Evolutionary conservation across 176 grass and related monocot species (phyloP), one percentile per base, ranked within the genome.

Genomic region (Aegilops bicornis): DNA sequence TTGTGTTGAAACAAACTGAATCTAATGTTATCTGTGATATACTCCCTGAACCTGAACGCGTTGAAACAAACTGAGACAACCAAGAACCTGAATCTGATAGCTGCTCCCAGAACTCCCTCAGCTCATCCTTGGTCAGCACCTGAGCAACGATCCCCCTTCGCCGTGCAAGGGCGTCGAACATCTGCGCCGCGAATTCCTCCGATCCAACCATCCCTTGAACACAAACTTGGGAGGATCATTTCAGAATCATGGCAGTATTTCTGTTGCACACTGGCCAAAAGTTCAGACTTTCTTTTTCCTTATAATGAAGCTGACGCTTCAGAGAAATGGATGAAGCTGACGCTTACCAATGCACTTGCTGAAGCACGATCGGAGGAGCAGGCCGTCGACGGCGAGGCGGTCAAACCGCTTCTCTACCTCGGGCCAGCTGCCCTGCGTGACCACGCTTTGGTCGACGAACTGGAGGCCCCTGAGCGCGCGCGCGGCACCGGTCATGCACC

Each of bases 101-200:
- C 82, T 96, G 97, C 84, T 98, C 90, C 94, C 94, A 98, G 89
- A 96, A 98, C 71, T 98, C 92, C 2, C 71, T 64, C 47, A 94
- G 13, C 69, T 98, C 90, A 35, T 88, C 90, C 80, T 96, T 94
- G 25, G 84, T 91, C 0, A 98, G 92, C 78, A 98, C 56, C 59
- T 87, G 69, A 0, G 93, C 82, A 3, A 80, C 82, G 76, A 98
- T 92, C 8, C 93, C 90, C 17, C 94, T 86, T 24, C 92, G 75
- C 39, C 90, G 88, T 0, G 94, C 87, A 22, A 98, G 87, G 4
- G 97, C 79, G 24, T 96, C 94, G 56, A 90, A 96, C 31, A 96
- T 89, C 52, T 96, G 91, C 25, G 31, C 90, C 0, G 92, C 68
- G 71, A 98, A 98, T 69, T 96, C 97, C 33, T 98, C 92, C 1